phyloP scores from a whole-genome alignment of 495 filamentous ascomycete genomes.

The Penicillium odoratum region DNA sequence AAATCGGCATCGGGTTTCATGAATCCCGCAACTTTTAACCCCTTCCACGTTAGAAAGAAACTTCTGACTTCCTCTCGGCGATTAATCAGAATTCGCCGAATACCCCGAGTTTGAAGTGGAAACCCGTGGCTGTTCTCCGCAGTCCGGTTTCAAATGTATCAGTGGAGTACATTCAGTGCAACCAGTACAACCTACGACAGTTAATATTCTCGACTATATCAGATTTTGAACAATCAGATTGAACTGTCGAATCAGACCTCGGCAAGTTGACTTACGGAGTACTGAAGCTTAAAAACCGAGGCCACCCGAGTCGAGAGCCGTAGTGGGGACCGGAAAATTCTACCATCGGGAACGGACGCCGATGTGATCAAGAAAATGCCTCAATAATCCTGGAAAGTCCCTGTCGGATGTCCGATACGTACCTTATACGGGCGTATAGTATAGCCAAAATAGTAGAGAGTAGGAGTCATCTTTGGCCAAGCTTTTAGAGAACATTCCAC shows the following conservation, averaged over 20 bases:
- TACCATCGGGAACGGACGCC: constrained; percentile 9
- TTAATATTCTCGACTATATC: no score
- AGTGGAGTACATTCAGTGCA: not conserved
- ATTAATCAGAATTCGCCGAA: not conserved
- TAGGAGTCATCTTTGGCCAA: not conserved
- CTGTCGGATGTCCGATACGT: constrained; percentile 12
- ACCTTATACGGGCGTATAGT: not conserved
- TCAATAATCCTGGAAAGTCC: constrained; percentile 8
- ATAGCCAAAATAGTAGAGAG: not conserved
- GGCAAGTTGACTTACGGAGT: not conserved
- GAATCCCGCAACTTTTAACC: no score
- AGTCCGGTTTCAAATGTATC: not conserved
- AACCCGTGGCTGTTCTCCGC: not conserved
- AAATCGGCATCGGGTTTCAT: no score
- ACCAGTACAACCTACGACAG: not conserved
- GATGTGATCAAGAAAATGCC: constrained; percentile 17
- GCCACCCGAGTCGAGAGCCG: constrained; percentile 9
- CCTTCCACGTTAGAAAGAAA: no score
- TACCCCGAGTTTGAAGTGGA: not conserved
- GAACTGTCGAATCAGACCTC: not conserved
- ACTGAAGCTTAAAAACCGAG: constrained; percentile 8
- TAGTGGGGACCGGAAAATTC: constrained; percentile 22
- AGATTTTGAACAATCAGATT: not conserved
- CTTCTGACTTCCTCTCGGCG: not conserved
- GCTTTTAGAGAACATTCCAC: constrained; percentile 3